phyloP scores from a whole-genome alignment of 2,329 filamentous ascomycete species.

The Ceratocystis cacaofunesta region DNA sequence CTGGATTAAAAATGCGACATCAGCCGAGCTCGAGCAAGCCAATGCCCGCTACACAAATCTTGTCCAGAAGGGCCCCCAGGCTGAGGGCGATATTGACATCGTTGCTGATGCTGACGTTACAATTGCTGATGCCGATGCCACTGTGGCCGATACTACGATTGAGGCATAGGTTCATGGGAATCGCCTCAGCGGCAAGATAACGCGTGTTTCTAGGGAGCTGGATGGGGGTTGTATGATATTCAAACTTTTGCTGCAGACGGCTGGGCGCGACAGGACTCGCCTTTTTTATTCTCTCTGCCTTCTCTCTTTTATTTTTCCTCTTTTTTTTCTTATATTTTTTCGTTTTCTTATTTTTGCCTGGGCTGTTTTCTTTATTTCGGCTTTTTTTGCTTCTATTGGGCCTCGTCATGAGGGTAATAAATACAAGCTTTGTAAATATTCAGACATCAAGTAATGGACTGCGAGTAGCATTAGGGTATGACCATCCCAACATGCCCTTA shows the following conservation, averaged over 20 bases:
- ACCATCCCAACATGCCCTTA: no score
- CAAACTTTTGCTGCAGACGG: not conserved
- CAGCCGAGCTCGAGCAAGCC: conserved; percentile 58
- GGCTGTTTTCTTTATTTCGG: conserved; percentile 1
- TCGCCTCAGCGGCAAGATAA: not conserved
- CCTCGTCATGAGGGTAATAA: not conserved
- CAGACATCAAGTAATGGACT: no score
- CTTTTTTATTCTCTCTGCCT: conserved; percentile 16
- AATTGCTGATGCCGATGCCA: conserved; percentile 21
- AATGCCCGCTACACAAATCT: conserved; percentile 50
- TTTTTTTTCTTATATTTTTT: conserved; percentile 6
- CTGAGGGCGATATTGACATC: not conserved
- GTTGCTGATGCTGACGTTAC: conserved; percentile 22
- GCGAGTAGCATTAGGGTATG: no score
- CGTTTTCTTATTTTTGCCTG: conserved; percentile 4
- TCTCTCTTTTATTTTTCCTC: not conserved
- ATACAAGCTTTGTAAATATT: not conserved
- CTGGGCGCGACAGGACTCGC: not conserved
- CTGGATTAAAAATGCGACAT: conserved; percentile 65
- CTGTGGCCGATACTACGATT: conserved; percentile 18
- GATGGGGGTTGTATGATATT: conserved; percentile 13
- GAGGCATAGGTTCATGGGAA: conserved; percentile 6
- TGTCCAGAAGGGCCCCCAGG: conserved; percentile 31
- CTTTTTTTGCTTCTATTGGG: conserved; percentile 1
- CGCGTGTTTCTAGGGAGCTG: not conserved